Evolutionary conservation across 129 eudicot species (phyloP).

Genomic region (Deinandra increscens): DNA sequence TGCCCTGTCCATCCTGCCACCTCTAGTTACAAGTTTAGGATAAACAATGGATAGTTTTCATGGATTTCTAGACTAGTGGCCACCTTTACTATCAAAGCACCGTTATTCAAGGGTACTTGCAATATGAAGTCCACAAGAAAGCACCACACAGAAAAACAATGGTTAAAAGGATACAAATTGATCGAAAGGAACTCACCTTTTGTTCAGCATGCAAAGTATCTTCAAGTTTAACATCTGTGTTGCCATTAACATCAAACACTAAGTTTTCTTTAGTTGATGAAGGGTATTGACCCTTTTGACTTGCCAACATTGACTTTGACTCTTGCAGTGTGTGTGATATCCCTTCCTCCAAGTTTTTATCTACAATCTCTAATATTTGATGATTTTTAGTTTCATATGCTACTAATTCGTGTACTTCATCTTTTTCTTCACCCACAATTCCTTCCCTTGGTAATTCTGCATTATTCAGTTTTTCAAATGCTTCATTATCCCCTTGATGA

Average conservation of each 20-base stretch:
- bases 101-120: neutral
- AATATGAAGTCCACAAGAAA: constrained; percentile 1
- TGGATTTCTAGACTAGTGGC: neutral
- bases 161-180: constrained; percentile 1
- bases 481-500: constrained; percentile 32
- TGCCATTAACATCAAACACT: constrained; percentile 24
- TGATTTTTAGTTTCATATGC: constrained; percentile 26
- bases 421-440: constrained; percentile 24
- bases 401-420: constrained; percentile 27
- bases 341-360: constrained; percentile 21
- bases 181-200: constrained; percentile 39
- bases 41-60: neutral
- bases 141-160: neutral
- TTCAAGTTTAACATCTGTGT: constrained; percentile 20
- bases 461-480: constrained; percentile 5
- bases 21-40: neutral
- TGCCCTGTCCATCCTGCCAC: neutral
- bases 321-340: constrained; percentile 9
- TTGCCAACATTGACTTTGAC: constrained; percentile 10
- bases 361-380: constrained; percentile 27
- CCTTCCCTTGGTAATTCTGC: constrained; percentile 24
- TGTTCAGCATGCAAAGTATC: constrained; percentile 30
- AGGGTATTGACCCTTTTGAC: constrained; percentile 26
- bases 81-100: neutral
- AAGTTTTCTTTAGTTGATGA: constrained; percentile 20